phyloP scores from a whole-genome alignment of 257 asterid species.

The Solanum rostratum region DNA sequence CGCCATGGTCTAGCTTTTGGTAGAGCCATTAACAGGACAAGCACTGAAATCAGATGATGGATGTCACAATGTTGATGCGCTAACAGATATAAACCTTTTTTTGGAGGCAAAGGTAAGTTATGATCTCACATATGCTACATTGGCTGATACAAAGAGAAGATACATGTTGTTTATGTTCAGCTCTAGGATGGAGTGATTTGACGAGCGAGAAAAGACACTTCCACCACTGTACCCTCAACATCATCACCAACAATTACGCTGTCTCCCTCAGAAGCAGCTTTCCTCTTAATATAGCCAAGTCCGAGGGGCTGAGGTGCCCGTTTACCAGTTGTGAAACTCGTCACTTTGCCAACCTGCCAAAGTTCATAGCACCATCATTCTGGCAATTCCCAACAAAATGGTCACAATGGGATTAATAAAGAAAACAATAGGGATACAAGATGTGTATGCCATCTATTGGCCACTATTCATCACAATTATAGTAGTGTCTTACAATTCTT shows the following conservation, averaged over 20 bases:
- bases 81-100: not conserved
- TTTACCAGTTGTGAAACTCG: slow-evolving; percentile 63
- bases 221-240: slow-evolving; percentile 61
- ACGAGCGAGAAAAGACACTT: slow-evolving; percentile 69
- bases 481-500: not conserved
- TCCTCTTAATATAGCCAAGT: slow-evolving; percentile 79
- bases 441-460: not conserved
- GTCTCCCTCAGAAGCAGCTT: slow-evolving; percentile 62
- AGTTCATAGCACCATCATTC: slow-evolving; percentile 4
- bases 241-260: slow-evolving; percentile 50
- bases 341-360: slow-evolving; percentile 78
- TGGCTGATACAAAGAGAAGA: not conserved
- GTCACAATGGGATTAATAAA: not conserved
- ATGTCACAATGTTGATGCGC: not conserved
- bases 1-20: not conserved
- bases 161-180: too few relatives aligned
- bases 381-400: not conserved
- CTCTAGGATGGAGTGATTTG: slow-evolving; percentile 30
- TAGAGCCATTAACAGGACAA: not conserved
- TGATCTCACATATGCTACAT: not conserved
- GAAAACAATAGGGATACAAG: not conserved
- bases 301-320: slow-evolving; percentile 55
- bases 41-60: not conserved
- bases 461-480: not conserved
- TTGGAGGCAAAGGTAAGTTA: not conserved